Conservation (phyloP, 2,329 filamentous ascomycete genomes). For the Beauveria caledonica region DNA sequence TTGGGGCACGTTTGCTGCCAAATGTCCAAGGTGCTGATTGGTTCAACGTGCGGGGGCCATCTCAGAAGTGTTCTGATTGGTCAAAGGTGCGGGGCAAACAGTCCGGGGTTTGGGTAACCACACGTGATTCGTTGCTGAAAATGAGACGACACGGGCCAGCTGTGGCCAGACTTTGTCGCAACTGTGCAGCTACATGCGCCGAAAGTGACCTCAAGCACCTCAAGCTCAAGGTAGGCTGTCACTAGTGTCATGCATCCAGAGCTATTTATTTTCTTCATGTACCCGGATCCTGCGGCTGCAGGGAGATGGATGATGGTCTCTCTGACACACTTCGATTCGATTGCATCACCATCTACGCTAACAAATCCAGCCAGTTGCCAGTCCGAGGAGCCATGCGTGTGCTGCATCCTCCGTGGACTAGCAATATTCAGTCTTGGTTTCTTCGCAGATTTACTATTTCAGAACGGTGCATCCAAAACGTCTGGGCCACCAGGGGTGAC, state of each 20-base stretch:
- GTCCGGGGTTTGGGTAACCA: conserved; percentile 12
- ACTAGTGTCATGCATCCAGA: not conserved
- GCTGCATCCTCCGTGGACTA: not conserved
- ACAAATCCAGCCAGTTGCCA: not conserved
- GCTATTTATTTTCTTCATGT: not conserved
- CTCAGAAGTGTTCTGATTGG: conserved; percentile 24
- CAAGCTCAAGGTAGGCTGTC: not conserved
- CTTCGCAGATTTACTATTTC: too few species aligned
- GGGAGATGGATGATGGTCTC: not conserved
- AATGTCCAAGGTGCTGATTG: not conserved
- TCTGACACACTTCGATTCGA: not conserved
- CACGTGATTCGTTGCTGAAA: conserved; percentile 12
- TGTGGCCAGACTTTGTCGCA: not conserved
- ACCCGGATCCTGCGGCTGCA: not conserved
- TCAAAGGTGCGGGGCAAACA: conserved; percentile 20
- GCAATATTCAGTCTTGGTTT: too few species aligned
- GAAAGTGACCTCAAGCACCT: not conserved
- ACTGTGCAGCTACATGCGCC: not conserved
- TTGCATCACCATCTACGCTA: conserved; percentile 1
- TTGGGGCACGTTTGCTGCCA: not conserved
- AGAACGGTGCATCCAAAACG: too few species aligned
- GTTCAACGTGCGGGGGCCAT: not conserved
- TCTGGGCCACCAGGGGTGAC: too few species aligned
- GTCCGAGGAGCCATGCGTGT: too few species aligned
- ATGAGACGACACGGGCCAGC: conserved; percentile 2